Base-by-base conservation (phyloP, 2,329 filamentous ascomycete genomes). In the Ampelomyces quisqualis region DNA sequence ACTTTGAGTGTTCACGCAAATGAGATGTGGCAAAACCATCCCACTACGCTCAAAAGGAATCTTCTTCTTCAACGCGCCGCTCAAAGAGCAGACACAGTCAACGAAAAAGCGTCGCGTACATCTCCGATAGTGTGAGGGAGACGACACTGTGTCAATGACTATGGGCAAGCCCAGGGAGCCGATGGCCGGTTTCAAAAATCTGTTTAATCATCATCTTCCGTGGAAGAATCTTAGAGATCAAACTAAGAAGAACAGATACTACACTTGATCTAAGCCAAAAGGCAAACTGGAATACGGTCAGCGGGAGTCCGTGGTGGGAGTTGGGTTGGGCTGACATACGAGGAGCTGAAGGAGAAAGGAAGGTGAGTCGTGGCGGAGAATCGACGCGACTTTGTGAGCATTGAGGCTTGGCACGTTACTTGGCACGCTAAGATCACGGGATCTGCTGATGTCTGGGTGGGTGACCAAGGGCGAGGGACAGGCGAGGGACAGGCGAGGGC, bases 201-300 rank as follows among this genome's bases (percentile, higher is more conserved):
- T n/a, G n/a, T n/a, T n/a, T n/a, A n/a, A n/a, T n/a, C n/a, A n/a
- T n/a, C n/a, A n/a, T n/a, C n/a, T n/a, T n/a, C n/a, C n/a, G n/a
- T 78, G 84, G 82, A 81, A 88, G 90, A 90, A 53, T 45, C 40
- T 88, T 84, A 90, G 86, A 86, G 84, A 89, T 90, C 89, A 90
- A 90, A 89, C 86, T 90, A 84, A 88, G 86, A 89, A 90, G 86
- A 90, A 90, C 85, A 88, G 85, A 88, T 89, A 89, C 85, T 51
- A 53, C 47, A 53, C 50, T 51, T 45, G 42, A 45, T 45, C 42
- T 45, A 45, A 45, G 42, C 42, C 42, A 45, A 45, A 51, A 47
- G 39, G 38, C 43, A 46, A 46, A 46, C n/a, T n/a, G n/a, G n/a
- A n/a, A n/a, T n/a, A n/a, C n/a, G n/a, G n/a, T n/a, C n/a, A n/a